Conservation (phyloP, 202 grass and related monocot species). For the Carex arenaria region DNA sequence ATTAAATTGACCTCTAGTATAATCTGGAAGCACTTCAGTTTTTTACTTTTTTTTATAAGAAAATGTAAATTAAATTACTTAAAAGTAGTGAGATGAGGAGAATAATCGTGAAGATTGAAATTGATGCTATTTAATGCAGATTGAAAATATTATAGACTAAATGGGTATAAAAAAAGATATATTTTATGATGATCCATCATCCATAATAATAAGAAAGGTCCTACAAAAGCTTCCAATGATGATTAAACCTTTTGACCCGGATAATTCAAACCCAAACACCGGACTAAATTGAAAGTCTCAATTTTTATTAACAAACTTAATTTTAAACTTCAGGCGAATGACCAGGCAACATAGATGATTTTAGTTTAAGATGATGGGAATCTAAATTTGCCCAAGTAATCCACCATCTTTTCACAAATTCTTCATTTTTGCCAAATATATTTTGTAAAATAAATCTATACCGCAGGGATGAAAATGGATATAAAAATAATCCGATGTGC, state of each 20-base stretch:
- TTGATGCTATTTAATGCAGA: neutral
- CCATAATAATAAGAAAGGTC: neutral
- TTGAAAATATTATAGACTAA: neutral
- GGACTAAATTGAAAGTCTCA: neutral
- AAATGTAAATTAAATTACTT: neutral
- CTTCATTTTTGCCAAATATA: neutral
- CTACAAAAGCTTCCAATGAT: neutral
- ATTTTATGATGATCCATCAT: neutral
- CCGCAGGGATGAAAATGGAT: no score
- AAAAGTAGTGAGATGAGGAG: neutral
- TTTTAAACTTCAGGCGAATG: neutral
- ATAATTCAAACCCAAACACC: neutral
- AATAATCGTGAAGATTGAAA: neutral
- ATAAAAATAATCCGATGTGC: no score
- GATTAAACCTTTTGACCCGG: neutral
- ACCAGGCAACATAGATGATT: neutral
- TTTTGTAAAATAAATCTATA: no score
- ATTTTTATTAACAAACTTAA: neutral
- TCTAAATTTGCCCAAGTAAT: neutral
- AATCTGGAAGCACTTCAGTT: neutral
- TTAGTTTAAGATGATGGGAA: neutral
- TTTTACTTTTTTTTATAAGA: no score
- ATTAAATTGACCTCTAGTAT: neutral
- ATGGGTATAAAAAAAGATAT: neutral
- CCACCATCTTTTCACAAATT: neutral